Base-by-base conservation (phyloP, 2,329 filamentous ascomycete species). In the Aspergillus spinulosporus region DNA sequence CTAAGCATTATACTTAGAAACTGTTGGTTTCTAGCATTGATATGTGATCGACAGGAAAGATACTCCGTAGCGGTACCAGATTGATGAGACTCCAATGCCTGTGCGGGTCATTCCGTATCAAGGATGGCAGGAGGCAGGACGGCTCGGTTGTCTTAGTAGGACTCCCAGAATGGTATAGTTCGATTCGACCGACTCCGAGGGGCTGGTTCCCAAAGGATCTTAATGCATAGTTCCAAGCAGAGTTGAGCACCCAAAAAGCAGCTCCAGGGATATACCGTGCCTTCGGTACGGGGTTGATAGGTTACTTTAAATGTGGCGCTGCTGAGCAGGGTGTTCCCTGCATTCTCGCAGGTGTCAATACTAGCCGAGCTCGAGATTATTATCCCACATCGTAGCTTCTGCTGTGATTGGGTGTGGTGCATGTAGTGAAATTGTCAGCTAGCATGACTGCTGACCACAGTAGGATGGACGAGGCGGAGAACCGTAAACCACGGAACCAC, bases 241-340 rank as follows among this genome's bases (percentile, higher is more conserved):
- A 49, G 48, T 56, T 56, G 29, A 46, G 36, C 29, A 32, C 45
- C 49, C 54, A 52, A 45, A 57, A 57, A 52, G 44, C 48, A 57
- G 49, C 37, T 32, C 36, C 43, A 52, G 43, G 49, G 54, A 52
- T 57, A 49, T 49, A 49, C 44, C 54, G 52, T 57, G 44, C 21
- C 49, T 12, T 43, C 37, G 54, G 50, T 26, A 44, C 44, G 7
- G 48, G 34, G 39, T 49, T 49, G 47, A 55, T 43, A 34, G 49
- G 39, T 26, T 34, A 48, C 32, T 15, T 31, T 36, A 37, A 57
- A 44, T 49, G 54, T 57, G 54, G 54, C 54, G 49, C 43, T 29
- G 14, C 39, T 57, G 36, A 43, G 44, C 44, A 46, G 44, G 43
- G 40, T 37, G n/a, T 44, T 34, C 37, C 34, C 54, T 49, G 49